Percentiles rank a stretch among this genome's conserved stretches.
Evolutionary conservation across 176 grass and related monocot genomes (phyloP).

Genomic region (Poa annua): DNA sequence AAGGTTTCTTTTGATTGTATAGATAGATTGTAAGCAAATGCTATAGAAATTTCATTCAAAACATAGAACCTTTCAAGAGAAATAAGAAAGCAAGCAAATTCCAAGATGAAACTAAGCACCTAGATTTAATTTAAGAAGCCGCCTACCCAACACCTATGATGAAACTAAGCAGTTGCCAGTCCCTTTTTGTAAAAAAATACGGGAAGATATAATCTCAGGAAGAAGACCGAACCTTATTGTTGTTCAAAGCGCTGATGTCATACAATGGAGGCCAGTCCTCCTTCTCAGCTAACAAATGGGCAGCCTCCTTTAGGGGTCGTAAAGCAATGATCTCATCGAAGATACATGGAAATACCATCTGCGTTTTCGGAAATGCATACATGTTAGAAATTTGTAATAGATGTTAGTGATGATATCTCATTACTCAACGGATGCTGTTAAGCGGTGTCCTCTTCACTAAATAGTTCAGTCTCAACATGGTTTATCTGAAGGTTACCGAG

Average conservation of each 20-base stretch:
- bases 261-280: slow-evolving; percentile 82
- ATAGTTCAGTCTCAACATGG: neutral
- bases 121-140: neutral
- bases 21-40: neutral
- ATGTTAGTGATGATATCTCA: neutral
- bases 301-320: slow-evolving; percentile 68
- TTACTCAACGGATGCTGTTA: neutral
- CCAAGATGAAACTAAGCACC: neutral
- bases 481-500: neutral
- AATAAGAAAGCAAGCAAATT: neutral
- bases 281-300: slow-evolving; percentile 75
- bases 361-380: neutral
- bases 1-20: no score
- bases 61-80: neutral
- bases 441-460: neutral
- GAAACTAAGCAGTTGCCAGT: neutral
- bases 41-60: neutral
- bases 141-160: neutral
- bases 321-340: slow-evolving; percentile 86
- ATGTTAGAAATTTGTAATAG: neutral
- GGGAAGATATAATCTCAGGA: neutral
- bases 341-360: slow-evolving; percentile 90
- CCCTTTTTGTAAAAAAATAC: neutral
- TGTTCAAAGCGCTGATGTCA: slow-evolving; percentile 63
- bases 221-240: slow-evolving; percentile 67